Percentiles rank a stretch among this genome's conserved stretches.
phyloP scores from a whole-genome alignment of 139 green algal genomes.

The Picochlorum sp. region DNA sequence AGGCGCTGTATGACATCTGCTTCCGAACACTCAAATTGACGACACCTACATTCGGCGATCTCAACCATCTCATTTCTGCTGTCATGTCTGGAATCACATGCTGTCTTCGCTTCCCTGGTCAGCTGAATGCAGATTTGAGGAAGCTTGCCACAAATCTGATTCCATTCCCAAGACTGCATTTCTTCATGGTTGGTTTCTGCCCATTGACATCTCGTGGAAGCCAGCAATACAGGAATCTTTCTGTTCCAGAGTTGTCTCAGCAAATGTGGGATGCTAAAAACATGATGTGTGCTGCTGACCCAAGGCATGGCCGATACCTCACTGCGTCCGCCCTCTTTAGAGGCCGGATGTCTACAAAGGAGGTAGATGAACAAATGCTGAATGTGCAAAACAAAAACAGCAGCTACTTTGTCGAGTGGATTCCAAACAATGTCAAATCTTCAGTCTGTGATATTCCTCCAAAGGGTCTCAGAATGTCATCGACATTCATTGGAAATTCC shows the following conservation, averaged over 20 bases:
- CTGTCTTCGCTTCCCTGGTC: constrained; percentile 98
- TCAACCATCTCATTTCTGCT: constrained; percentile 98
- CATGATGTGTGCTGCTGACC: constrained; percentile 99
- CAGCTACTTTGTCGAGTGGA: constrained; percentile 99
- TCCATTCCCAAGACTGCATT: constrained; percentile 98
- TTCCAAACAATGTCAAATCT: constrained; percentile 99
- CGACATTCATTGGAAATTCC: constrained; percentile 95
- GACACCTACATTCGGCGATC: constrained; percentile 93
- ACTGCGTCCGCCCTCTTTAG: constrained; percentile 95
- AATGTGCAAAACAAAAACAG: constrained; percentile 99
- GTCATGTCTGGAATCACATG: constrained; percentile 99
- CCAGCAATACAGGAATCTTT: constrained; percentile 93
- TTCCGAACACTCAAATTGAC: constrained; percentile 99
- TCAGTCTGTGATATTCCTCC: constrained; percentile 92
- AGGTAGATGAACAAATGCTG: constrained; percentile 99
- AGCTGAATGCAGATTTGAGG: constrained; percentile 97
- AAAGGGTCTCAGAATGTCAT: constrained; percentile 94
- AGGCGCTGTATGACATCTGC: constrained; percentile 99
- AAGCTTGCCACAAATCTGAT: constrained; percentile 99
- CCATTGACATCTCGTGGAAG: constrained; percentile 90
- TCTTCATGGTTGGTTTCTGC: constrained; percentile 99
- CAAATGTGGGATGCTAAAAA: constrained; percentile 99
- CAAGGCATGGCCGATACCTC: constrained; percentile 94
- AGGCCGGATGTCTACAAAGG: constrained; percentile 94
- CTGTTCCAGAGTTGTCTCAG: constrained; percentile 98